Evolutionary conservation across 2,329 filamentous ascomycete species (phyloP), one percentile per base, ranked within the genome.

Genomic region (Ceratocystis huliohia): DNA sequence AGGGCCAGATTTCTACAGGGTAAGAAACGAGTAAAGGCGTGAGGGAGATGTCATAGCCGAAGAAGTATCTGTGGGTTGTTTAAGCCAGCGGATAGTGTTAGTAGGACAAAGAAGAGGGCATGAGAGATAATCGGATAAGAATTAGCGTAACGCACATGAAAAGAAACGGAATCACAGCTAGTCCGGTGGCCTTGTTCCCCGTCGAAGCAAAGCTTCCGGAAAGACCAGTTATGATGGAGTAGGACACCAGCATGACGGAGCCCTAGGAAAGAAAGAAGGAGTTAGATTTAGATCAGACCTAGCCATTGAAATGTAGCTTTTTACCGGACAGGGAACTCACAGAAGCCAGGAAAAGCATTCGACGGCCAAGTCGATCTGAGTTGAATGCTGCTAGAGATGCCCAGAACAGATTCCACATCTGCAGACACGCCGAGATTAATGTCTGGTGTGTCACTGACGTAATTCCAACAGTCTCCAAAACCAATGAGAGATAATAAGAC

Each of bases 1-100:
- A 86, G 0, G 83, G 83, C 75, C 83, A 84, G 0, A 85, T 73
- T 69, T 86, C 83, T 25, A 85, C 75, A 85, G 77, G 73, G 83
- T 85, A 2, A 81, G 73, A 74, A 61, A 68, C 48, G 33, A 63
- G 44, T 7, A 66, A 50, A 7, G 66, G 82, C 84, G 15, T 81
- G 75, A 78, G 65, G 17, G 33, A 65, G 25, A 68, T 61, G 46
- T 69, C 57, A 44, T 67, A 67, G 44, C 62, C 66, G 33, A 67
- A 67, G 66, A 67, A 69, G 66, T 57, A 64, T 22, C 25, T 50
- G 63, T 69, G 45, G 53, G 17, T 28, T 57, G 28, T 41, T 41
- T 1, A 41, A 33, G 45, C 17, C 4, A 20, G 6, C 1, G 44
- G 37, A 28, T 15, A 57, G n/a, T 22, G 33, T 53, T 5, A 25